Evolutionary conservation across 208 protist species (phyloP), one percentile per base, ranked within the genome.

Genomic region (Porcisia hertigi): DNA sequence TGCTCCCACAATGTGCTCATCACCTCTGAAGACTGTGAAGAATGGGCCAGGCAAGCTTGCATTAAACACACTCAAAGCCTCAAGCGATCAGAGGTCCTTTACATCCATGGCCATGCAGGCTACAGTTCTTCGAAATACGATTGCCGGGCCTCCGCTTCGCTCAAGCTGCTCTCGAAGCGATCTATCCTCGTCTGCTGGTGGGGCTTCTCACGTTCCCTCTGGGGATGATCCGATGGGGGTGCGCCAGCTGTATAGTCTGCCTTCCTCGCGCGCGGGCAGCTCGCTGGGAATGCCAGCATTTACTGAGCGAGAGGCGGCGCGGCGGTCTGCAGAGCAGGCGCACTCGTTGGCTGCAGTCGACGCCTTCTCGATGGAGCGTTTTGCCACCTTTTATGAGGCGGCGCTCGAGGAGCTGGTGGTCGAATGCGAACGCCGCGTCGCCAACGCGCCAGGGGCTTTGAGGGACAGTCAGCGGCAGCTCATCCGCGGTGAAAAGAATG

Each of bases 401-500:
- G 93, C 89, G 9, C 85, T 97, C 54, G 71, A 89, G 49, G 89
- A 97, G 71, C 53, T 97, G n/a, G 87, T 97, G 45, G 57, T 60
- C 3, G 86, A 94, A 70, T 94, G 90, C 43, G 93, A 93, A 59
- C 80, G 82, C 20, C 89, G 90, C 4, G 81, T 94, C 25, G 81
- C 87, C 41, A 93, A 88, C 65, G 84, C 86, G 12, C 73, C 88
- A 3, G 80, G 62, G 11, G 49, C 74, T 25, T 73, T 55, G 70
- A 66, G 75, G 12, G 75, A 78, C n/a, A 55, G 58, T 16, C 83
- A 88, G 73, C 67, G 64, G 72, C 72, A 53, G 20, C 69, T 76
- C 47, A 71, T 90, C 12, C 45, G 83, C 36, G 77, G 81, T 9
- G 60, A 62, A 34, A 80, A 60, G 71, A 87, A 85, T 73, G 36